A percentile compares a stretch with the other conserved stretches of the same genome.
Evolutionary conservation across 441 rosid species (phyloP).

Genomic region (Hura crepitans): DNA sequence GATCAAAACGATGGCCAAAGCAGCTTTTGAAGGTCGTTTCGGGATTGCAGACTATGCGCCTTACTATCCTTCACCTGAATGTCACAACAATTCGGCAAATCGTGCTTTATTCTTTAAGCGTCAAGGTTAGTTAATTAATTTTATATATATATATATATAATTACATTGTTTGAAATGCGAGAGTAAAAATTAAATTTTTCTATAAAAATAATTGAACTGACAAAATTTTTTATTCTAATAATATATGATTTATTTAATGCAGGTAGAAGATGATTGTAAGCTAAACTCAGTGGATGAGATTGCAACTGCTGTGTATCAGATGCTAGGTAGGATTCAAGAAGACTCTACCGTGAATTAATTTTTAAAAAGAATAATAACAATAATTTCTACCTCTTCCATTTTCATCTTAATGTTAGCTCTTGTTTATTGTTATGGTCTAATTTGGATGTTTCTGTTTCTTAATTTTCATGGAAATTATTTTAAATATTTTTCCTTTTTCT

Average conservation of each 20-base stretch:
- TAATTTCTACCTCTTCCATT: conserved; percentile 17
- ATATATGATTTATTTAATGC: conserved; percentile 30
- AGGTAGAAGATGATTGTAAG: conserved; percentile 85
- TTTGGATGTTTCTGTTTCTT: conserved; percentile 21
- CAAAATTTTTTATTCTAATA: no score
- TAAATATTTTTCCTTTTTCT: not conserved
- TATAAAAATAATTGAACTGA: no score
- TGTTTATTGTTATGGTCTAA: conserved; percentile 9
- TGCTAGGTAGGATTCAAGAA: conserved; percentile 62
- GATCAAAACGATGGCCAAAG: conserved; percentile 54
- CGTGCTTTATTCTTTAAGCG: conserved; percentile 68
- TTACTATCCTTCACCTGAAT: conserved; percentile 73
- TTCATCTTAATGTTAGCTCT: conserved; percentile 20
- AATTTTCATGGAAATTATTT: not conserved
- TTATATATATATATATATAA: no score
- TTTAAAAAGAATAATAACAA: not conserved
- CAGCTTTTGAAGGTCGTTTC: conserved; percentile 66
- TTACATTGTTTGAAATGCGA: no score
- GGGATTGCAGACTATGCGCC: conserved; percentile 53
- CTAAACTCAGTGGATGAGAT: conserved; percentile 75
- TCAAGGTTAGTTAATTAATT: conserved; percentile 57
- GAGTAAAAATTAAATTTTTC: no score
- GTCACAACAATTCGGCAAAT: conserved; percentile 57
- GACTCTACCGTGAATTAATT: conserved; percentile 25
- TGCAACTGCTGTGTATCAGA: conserved; percentile 60